Evolutionary conservation across 345 rosid genomes (phyloP), one percentile per base, ranked within the genome.

Genomic region (Aquilaria yunnanensis): DNA sequence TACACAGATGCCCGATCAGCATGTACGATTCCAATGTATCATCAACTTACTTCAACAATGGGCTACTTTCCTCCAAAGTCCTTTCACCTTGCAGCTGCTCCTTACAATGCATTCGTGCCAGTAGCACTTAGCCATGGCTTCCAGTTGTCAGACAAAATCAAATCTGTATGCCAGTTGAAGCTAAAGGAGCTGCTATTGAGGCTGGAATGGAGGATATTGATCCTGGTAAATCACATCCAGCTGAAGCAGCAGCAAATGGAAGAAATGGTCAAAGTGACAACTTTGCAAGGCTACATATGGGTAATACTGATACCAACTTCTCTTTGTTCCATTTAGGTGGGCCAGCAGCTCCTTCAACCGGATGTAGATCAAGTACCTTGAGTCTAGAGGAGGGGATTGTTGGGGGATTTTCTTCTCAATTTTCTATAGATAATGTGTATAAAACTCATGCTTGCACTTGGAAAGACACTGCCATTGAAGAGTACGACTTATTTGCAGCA

Each of bases 281-380:
- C 33, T 54, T 67, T 14, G 72, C 67, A 54, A 80, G 70, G 46
- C 56, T 69, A 59, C 74, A 59, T 10, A 58, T 23, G 3, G 75
- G 77, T 60, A 69, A 74, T 48, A 32, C 75, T 60, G 67, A 74
- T 48, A 32, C 75, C 12, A 68, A 77, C 72, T 94, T 94, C 77
- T 94, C 99, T 63, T 70, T 90, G 70, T 94, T 90, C 73, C 99
- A 94, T 75, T 90, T 75, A 61, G 96, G 91, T 47, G 96, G 93
- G 14, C 97, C 99, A 9, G 77, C 85, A 49, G 94, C 87, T 51
- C 76, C 81, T 66, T 72, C 88, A 14, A 70, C 73, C 54, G 83
- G 83, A 49, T 66, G 77, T 33, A 85, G 77, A 68, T 66, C 78
- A 9, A 66, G 73, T 64, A 57, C 72, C 54, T 64, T 61, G 51